These are phyloP conservation scores for Sclerotiophoma versabilis DNA, from an alignment of 2,329 filamentous ascomycete species.

Conservation along the genomic window DNA sequence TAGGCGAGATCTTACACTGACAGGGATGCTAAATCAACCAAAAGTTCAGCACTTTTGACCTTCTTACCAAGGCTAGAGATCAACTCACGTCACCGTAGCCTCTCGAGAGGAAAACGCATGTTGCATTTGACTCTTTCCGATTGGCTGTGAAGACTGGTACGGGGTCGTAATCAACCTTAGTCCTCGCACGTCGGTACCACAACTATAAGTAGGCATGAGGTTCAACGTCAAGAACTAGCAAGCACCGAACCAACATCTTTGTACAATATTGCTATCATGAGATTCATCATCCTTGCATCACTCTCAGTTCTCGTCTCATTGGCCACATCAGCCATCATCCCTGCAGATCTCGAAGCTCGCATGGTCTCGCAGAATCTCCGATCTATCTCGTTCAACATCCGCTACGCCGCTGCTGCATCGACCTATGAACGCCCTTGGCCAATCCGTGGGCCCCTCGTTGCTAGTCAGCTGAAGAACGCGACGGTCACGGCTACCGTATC, in stretches of 20 bases:
- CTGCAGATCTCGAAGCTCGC: neutral
- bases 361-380: slow-evolving; percentile 18
- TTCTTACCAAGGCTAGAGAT: no score
- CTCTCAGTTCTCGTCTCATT: neutral
- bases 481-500: slow-evolving; percentile 57
- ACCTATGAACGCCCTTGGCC: slow-evolving; percentile 66
- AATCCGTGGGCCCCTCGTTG: slow-evolving; percentile 62
- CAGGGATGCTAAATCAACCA: neutral
- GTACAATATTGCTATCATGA: no score
- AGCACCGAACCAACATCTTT: no score
- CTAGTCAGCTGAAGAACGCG: slow-evolving; percentile 58
- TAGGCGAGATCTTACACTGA: slow-evolving; percentile 11
- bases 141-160: no score
- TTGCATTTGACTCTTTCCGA: no score
- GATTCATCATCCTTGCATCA: neutral
- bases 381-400: slow-evolving; percentile 69
- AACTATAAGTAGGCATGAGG: no score
- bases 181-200: no score
- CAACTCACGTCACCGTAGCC: no score
- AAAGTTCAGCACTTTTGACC: neutral
- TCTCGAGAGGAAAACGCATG: no score
- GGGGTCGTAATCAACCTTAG: neutral
- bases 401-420: slow-evolving; percentile 62
- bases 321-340: neutral
- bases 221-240: no score